Base-by-base conservation (phyloP, 176 grass and related monocot species). In the Eleusine coracana region DNA sequence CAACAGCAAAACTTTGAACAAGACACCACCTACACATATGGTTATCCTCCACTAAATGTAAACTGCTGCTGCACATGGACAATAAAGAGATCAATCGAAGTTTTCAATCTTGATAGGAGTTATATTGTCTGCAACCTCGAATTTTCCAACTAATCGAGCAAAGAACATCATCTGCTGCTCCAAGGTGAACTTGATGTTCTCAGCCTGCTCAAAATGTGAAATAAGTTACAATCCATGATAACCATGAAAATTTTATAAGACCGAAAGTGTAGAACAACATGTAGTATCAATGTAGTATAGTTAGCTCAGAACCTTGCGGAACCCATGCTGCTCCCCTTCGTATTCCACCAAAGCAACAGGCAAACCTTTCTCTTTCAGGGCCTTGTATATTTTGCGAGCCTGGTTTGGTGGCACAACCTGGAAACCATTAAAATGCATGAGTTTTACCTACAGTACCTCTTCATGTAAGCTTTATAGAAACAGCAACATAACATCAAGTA, bases 331-430 rank as follows among this genome's bases (percentile, higher is more conserved):
- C 69, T 93, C 96, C 34, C 96, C 96, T 88, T 98, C 92, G 23
- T 98, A 98, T 86, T 98, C 96, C 11, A 98, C 89, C 83, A 98
- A 91, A 65, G 89, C 92, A 91, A 98, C 96, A 62, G 96, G 91
- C 80, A 98, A 59, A 27, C 92, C 96, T 51, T 71, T 95, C 31
- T 92, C 96, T 87, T 93, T 98, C 56, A 98, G 76, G 41, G 96
- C 96, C 65, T 82, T 87, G 71, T 98, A 88, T 67, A 98, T 93
- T 76, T 89, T 93, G 12, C 87, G 86, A 52, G 96, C 92, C 42
- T 98, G 96, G 75, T 90, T 77, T 66, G 91, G 96, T 63, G 96
- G 92, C 39, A 98, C 92, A 4, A 98, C 75, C 92, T 98, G 85
- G 25, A 73, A 31, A 70, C 41, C 50, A 79, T 83, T 65, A 27